Evolutionary conservation across 495 filamentous ascomycete species (phyloP).

Genomic region (Cercophora sp.): DNA sequence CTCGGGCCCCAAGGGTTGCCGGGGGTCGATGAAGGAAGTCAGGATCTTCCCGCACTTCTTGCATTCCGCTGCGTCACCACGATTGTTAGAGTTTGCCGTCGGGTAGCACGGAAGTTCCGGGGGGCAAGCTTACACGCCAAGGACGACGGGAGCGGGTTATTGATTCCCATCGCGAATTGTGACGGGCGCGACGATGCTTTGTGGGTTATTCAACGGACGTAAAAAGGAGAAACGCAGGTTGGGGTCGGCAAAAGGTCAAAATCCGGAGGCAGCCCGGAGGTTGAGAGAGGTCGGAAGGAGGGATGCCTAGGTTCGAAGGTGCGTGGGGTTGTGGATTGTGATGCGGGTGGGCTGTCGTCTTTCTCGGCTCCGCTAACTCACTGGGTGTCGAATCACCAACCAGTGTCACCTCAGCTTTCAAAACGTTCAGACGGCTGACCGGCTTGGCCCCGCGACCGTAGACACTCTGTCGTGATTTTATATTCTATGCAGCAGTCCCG

Average conservation of each 20-base stretch:
- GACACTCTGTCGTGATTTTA: not conserved
- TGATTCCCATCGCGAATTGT: conserved; percentile 44
- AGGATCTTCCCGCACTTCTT: conserved; percentile 91
- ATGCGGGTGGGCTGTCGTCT: not conserved
- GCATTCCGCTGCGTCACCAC: conserved; percentile 62
- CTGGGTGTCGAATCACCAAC: too few species aligned
- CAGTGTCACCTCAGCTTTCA: too few species aligned
- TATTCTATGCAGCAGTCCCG: not conserved
- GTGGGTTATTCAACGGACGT: not conserved
- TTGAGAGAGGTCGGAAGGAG: not conserved
- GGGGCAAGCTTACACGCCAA: conserved; percentile 49
- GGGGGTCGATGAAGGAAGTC: conserved; percentile 89
- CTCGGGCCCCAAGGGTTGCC: conserved; percentile 91
- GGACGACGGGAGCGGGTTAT: conserved; percentile 57
- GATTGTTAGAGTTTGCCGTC: not conserved
- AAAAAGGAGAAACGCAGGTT: not conserved
- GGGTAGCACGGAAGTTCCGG: conserved; percentile 19
- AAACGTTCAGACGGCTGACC: not conserved
- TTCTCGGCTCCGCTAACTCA: not conserved
- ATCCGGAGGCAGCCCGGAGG: conserved; percentile 5
- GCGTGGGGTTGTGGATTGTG: not conserved
- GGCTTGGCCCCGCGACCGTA: conserved; percentile 2
- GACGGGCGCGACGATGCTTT: not conserved
- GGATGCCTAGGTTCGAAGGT: not conserved
- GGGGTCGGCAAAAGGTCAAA: not conserved